Percentiles rank a stretch among this genome's conserved stretches.
Conservation (phyloP, 768 basidiomycete genomes). For the Tricholoma matsutake region DNA sequence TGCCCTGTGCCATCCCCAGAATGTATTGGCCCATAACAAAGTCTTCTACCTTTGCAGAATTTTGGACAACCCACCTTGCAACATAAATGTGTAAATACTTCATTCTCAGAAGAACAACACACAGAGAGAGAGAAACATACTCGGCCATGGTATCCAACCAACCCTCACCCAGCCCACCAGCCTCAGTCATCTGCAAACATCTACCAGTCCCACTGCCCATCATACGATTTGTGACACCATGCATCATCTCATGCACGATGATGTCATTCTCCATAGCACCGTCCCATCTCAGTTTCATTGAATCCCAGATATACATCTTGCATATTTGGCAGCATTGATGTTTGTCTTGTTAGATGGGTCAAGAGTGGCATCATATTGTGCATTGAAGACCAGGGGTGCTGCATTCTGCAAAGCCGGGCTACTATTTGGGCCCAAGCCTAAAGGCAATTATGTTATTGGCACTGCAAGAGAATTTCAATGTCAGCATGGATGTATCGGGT, state of each 20-base stretch:
- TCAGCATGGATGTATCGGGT: background rate
- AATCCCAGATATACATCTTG: constrained; percentile 21
- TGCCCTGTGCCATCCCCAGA: constrained; percentile 43
- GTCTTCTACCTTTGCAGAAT: constrained; percentile 31
- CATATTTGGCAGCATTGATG: constrained; percentile 46
- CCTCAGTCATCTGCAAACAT: constrained; percentile 60
- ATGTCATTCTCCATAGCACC: constrained; percentile 64
- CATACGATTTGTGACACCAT: constrained; percentile 45
- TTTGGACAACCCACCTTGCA: constrained; percentile 41
- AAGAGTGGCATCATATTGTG: constrained; percentile 27
- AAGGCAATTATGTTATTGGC: constrained; percentile 39
- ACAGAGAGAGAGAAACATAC: constrained; percentile 18
- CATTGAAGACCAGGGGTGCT: constrained; percentile 37
- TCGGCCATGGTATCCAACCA: constrained; percentile 59
- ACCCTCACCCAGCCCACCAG: constrained; percentile 66
- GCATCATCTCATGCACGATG: constrained; percentile 47
- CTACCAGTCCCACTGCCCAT: constrained; percentile 54
- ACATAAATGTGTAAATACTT: too few species aligned
- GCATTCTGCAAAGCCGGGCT: too few species aligned
- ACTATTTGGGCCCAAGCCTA: too few species aligned
- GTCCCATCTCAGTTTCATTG: constrained; percentile 42
- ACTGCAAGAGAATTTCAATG: constrained; percentile 12
- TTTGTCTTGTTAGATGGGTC: constrained; percentile 36
- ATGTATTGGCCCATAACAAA: constrained; percentile 48
- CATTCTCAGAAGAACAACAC: too few species aligned